Base-by-base conservation (phyloP, 768 basidiomycete genomes). In the Hemileccinum rubropunctum region DNA sequence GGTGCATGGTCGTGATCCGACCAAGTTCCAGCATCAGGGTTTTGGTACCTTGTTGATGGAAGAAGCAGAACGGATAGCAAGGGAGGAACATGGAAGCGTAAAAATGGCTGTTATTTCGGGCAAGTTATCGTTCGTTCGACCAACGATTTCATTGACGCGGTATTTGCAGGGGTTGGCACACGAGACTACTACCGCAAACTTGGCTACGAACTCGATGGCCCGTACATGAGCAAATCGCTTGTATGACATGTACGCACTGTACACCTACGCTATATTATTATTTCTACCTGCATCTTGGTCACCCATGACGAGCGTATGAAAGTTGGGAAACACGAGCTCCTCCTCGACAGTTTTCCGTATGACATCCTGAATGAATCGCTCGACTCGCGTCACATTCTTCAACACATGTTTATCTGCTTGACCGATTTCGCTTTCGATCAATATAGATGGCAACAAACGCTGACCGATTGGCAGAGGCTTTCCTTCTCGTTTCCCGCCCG, bases 41-140 rank as follows among this genome's bases (percentile, higher is more conserved):
- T 98, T 98, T 67, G 97, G 97, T 12, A 97, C 94, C 27, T 68
- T 98, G 54, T 72, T 99, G 54, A 99, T 99, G 97, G 97, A 99
- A 65, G 97, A 99, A 72, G 97, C 97, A 9, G 97, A 98, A 69
- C 80, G 95, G 60, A 98, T 99, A 75, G 94, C 97, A 21, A 76
- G 87, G 57, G 95, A 98, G 62, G 97, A 99, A 65, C 97, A 99
- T 61, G 95, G 91, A 17, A 98, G 93, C 67, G 76, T 88, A 54
- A 95, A 98, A 71, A 71, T 99, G 30, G 97, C 89, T n/a, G 95
- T 99, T 51, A 99, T 99, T 57, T 95, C 94, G 34, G 94, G 91
- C 83, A 56, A 62, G 84, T 59, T 36, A n/a, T 35, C 13, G 26
- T 30, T 48, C 55, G 5, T 40, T 34, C 49, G 14, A 32, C 14